Evolutionary conservation across 2,329 filamentous ascomycete species (phyloP).

Genomic region (Elsinoe necatrix): DNA sequence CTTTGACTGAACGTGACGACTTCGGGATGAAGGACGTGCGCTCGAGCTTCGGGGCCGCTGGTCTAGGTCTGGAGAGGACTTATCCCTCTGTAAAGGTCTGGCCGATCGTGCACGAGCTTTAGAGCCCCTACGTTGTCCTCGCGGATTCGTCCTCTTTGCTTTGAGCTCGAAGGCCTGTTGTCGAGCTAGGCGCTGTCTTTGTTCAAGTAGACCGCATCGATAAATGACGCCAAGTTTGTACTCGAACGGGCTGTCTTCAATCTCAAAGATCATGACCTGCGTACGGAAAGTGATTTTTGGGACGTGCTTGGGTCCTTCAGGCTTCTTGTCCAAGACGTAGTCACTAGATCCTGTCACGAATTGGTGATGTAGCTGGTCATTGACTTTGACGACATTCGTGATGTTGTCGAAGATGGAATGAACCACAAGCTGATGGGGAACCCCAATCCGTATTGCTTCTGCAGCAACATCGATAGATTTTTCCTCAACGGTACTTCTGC

Average conservation of each 20-base stretch:
- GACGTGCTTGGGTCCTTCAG: constrained; percentile 76
- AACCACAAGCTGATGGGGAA: constrained; percentile 85
- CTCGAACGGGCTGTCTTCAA: constrained; percentile 94
- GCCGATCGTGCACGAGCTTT: constrained; percentile 44
- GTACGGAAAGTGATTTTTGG: constrained; percentile 78
- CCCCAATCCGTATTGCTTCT: constrained; percentile 77
- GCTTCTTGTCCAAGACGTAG: constrained; percentile 76
- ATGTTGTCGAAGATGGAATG: constrained; percentile 91
- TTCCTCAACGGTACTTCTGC: constrained; percentile 53
- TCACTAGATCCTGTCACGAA: constrained; percentile 83
- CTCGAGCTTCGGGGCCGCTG: constrained; percentile 32
- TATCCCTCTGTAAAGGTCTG: constrained; percentile 22
- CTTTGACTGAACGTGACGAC: constrained; percentile 26
- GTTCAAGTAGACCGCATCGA: constrained; percentile 76
- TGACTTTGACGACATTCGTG: constrained; percentile 77
- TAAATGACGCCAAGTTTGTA: constrained; percentile 97
- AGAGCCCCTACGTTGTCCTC: constrained; percentile 40
- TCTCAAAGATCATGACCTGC: constrained; percentile 75
- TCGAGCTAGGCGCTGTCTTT: constrained; percentile 78
- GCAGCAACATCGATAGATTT: constrained; percentile 74
- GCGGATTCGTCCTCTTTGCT: constrained; percentile 70
- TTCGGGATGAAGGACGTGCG: constrained; percentile 18
- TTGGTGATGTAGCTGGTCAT: constrained; percentile 83
- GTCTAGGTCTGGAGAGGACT: constrained; percentile 19
- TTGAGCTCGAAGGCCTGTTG: constrained; percentile 88